These are phyloP conservation scores for Anthracocystis setariae DNA, from an alignment of 1,284 basidiomycete species.

Conservation along the genomic window DNA sequence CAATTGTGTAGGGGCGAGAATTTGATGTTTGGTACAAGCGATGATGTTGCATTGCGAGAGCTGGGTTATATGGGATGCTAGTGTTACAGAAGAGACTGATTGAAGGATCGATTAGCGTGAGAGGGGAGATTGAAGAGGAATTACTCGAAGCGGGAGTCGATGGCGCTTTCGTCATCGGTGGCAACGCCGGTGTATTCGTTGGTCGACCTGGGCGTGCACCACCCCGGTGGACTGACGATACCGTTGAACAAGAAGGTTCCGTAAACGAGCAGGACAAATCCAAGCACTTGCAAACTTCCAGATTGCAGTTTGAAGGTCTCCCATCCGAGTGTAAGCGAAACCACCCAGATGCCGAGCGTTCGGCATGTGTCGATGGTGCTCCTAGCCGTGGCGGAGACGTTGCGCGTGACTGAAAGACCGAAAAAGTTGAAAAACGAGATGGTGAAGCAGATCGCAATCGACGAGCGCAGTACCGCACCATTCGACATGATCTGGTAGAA, in stretches of 20 bases:
- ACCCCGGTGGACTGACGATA: constrained; percentile 54
- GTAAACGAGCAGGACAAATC: constrained; percentile 90
- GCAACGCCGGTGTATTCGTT: constrained; percentile 17
- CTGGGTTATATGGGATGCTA: not conserved
- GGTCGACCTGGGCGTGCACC: constrained; percentile 16
- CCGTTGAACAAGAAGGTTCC: constrained; percentile 69
- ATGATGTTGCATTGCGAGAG: not conserved
- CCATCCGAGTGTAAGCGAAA: constrained; percentile 76
- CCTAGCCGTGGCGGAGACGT: constrained; percentile 67
- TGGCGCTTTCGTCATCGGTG: constrained; percentile 7
- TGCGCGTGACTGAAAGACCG: constrained; percentile 85
- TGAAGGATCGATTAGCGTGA: not conserved
- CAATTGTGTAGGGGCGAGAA: no score
- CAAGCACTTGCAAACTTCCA: constrained; percentile 84
- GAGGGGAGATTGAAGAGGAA: not conserved
- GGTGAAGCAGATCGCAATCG: constrained; percentile 72
- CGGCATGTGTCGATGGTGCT: constrained; percentile 91
- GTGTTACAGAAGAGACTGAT: constrained; percentile 12
- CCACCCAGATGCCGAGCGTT: constrained; percentile 81
- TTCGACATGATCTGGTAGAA: constrained; percentile 87
- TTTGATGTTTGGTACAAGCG: no score
- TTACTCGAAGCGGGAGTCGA: not conserved
- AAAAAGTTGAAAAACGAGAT: constrained; percentile 98
- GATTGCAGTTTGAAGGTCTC: constrained; percentile 84
- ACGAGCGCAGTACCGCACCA: constrained; percentile 80